Base-by-base conservation (phyloP, 495 filamentous ascomycete genomes). In the Annulohypoxylon bovei region DNA sequence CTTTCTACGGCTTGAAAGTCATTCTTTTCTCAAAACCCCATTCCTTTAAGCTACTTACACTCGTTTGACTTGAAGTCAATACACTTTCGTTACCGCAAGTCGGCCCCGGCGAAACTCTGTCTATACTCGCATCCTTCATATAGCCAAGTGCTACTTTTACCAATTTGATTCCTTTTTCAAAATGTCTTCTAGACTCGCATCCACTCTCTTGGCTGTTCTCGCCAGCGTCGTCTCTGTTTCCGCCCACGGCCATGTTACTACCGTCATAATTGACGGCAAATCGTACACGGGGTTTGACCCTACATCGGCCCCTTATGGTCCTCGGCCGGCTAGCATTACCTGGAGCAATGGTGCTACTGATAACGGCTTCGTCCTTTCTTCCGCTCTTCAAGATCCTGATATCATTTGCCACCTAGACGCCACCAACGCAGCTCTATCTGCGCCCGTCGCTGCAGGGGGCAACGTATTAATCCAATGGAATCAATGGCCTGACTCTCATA, bases 241-340 rank as follows among this genome's bases (percentile, higher is more conserved):
- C 60, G 88, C 85, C 62, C 89, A 91, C 77, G 88, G 89, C 18
- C 85, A 84, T 59, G 86, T 90, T 32, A 77, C 76, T 22, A 83
- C 85, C 64, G 81, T 88, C 62, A 80, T 88, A n/a, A 81, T 85
- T 65, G 86, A 88, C 66, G 88, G 88, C 30, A 79, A 79, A 30
- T 86, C 82, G 66, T 86, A 82, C 55, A 28, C 56, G 23, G 79
- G 80, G 67, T 83, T 80, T 54, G 78, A 85, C 54, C 83, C 83
- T 35, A 74, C 79, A 20, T 70, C 71, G 16, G 76, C 78, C 35
- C 76, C 74, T 52, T 84, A 79, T 61, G 72, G 73, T 42, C 44
- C 62, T 35, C 70, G 77, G 65, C 82, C 83, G 16, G 87, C 86
- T 25, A 80, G 80, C 5, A 81, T 83, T 68, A 88, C 82, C 64